These are phyloP conservation scores for Amphibolis antarctica DNA, from an alignment of 106 monocot species.

Conservation along the genomic window DNA sequence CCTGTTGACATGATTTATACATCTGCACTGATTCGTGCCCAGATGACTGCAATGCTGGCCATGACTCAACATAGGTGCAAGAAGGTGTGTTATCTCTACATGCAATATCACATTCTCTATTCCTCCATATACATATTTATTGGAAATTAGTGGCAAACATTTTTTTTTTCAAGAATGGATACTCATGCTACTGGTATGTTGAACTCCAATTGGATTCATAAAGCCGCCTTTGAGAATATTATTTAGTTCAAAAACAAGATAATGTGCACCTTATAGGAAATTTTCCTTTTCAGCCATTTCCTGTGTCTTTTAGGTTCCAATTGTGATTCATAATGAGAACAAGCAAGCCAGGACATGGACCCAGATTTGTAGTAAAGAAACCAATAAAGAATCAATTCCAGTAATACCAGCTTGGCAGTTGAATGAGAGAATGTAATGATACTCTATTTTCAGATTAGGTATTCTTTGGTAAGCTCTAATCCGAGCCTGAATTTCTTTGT, in stretches of 20 bases:
- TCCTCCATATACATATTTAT: background rate
- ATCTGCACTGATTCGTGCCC: slow-evolving; percentile 84
- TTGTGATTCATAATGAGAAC: slow-evolving; percentile 69
- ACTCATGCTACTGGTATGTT: no score
- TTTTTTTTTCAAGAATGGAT: no score
- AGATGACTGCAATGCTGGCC: slow-evolving; percentile 99
- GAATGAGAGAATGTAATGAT: slow-evolving; percentile 92
- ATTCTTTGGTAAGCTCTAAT: background rate
- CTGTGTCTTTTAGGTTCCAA: slow-evolving; percentile 48
- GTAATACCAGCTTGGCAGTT: slow-evolving; percentile 91
- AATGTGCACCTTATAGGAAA: no score
- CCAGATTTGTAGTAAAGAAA: slow-evolving; percentile 64
- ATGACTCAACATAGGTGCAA: slow-evolving; percentile 94
- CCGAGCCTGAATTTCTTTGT: no score
- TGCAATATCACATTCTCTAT: background rate
- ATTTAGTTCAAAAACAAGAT: background rate
- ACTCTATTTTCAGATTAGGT: background rate
- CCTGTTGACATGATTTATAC: slow-evolving; percentile 87
- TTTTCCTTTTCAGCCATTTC: no score
- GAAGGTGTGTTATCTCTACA: slow-evolving; percentile 38
- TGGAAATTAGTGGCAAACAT: no score
- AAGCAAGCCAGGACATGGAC: slow-evolving; percentile 60
- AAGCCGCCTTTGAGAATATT: background rate
- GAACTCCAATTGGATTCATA: background rate
- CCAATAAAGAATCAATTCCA: slow-evolving; percentile 75